phyloP scores from a whole-genome alignment of 352 stramenopile species.

The Globisporangium nunn region DNA sequence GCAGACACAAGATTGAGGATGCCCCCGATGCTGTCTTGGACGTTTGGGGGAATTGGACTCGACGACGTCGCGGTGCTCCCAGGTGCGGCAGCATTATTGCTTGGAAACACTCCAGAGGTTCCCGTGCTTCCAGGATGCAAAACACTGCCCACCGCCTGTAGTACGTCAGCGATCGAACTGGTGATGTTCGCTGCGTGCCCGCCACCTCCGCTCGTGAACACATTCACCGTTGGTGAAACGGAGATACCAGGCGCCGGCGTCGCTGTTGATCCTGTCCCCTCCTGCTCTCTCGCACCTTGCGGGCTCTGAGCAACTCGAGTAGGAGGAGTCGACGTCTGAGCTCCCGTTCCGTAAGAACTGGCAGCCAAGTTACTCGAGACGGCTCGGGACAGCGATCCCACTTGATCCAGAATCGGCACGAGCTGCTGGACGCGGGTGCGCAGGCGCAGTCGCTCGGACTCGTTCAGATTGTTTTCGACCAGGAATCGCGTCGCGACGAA shows the following conservation, averaged over 20 bases:
- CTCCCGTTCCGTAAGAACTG: slow-evolving; percentile 10
- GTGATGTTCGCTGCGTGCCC: slow-evolving; percentile 4
- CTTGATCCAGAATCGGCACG: slow-evolving; percentile 14
- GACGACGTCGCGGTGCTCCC: neutral
- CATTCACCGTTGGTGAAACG: slow-evolving; percentile 8
- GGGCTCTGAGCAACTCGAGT: neutral
- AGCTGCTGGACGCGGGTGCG: slow-evolving; percentile 18
- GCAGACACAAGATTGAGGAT: slow-evolving; percentile 12
- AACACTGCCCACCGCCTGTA: slow-evolving; percentile 4
- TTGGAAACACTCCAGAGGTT: neutral
- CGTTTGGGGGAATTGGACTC: neutral
- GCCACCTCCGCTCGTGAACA: slow-evolving; percentile 6
- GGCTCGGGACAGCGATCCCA: slow-evolving; percentile 7
- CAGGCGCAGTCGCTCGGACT: slow-evolving; percentile 16
- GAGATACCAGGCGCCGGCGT: neutral
- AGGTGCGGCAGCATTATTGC: neutral
- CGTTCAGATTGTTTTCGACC: slow-evolving; percentile 17
- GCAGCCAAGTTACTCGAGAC: slow-evolving; percentile 11
- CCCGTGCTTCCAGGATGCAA: neutral
- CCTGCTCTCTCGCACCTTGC: neutral
- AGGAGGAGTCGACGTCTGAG: neutral
- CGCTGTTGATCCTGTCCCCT: neutral
- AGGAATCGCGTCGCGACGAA: slow-evolving; percentile 22
- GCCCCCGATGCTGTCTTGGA: neutral
- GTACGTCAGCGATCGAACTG: slow-evolving; percentile 9